Conservation (phyloP, 768 basidiomycete genomes). For the Hygrocybe coccinea region DNA sequence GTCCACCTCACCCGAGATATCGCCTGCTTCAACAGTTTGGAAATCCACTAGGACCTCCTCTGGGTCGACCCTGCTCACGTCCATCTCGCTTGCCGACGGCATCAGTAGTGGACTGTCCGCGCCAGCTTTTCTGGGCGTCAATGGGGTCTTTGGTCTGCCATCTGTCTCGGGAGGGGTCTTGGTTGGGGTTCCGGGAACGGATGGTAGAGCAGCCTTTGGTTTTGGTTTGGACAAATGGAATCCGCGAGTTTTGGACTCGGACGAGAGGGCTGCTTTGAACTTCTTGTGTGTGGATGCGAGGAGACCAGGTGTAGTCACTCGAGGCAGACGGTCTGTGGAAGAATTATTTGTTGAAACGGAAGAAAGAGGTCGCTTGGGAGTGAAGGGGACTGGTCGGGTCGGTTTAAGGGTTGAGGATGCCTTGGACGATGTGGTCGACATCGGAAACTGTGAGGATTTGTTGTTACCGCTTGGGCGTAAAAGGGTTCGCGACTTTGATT, state of each 20-base stretch:
- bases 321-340: constrained; percentile 33
- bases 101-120: constrained; percentile 47
- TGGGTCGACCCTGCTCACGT: constrained; percentile 64
- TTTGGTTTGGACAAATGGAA: constrained; percentile 5
- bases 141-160: constrained; percentile 50
- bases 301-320: constrained; percentile 35
- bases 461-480: not conserved
- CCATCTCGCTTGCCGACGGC: constrained; percentile 61
- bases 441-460: not conserved
- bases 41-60: constrained; percentile 77
- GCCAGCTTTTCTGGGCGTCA: constrained; percentile 42
- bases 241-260: constrained; percentile 32
- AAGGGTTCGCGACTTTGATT: not conserved
- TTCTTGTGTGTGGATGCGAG: constrained; percentile 51
- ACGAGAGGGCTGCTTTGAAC: constrained; percentile 52
- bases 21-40: constrained; percentile 62
- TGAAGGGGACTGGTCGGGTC: constrained; percentile 44
- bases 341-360: constrained; percentile 22
- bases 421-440: constrained; percentile 12
- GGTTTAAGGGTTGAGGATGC: constrained; percentile 35
- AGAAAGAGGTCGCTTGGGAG: constrained; percentile 49
- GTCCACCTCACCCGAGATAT: constrained; percentile 67
- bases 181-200: constrained; percentile 53
- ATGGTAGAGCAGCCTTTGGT: constrained; percentile 24
- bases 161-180: constrained; percentile 30